Base-by-base conservation (phyloP, 2,329 filamentous ascomycete genomes). In the Pyricularia pennisetigena region DNA sequence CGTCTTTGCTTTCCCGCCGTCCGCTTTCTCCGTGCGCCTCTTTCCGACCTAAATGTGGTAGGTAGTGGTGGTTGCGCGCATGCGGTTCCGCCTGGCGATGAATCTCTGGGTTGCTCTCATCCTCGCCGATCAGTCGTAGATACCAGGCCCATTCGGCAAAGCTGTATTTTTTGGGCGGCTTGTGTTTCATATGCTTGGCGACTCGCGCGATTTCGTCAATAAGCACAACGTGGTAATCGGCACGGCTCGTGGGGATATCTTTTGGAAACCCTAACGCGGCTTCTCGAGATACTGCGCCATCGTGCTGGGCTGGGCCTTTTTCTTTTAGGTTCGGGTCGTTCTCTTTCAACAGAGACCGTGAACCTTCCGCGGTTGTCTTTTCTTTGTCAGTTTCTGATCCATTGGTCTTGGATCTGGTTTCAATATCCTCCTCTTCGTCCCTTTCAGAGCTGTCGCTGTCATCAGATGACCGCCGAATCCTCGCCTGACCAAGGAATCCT, bases 91-190 rank as follows among this genome's bases (percentile, higher is more conserved):
- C 77, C 69, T 78, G 80, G n/a, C 81, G 75, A 73, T 89, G 86
- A 23, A 78, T 83, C 6, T 79, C 76, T 2, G 83, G 78, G 71
- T 80, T 80, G 68, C 77, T 78, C 73, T 89, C 86, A 74, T 88
- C 85, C 73, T 88, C 86, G 64, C 86, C 86, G n/a, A 97, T 91
- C 35, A 97, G 82, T 26, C 86, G 85, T 8, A 94, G 88, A 72
- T 92, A 95, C 80, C 92, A 91, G 0, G 90, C 90, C 94, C 93
- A 97, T 75, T 97, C 90, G 72, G 93, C 88, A 71, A 93, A 97
- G 0, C 81, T 83, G 75, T 97, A 97, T 68, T 83, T 84, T 68
- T 88, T 88, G 0, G 84, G 82, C 2, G 85, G 83, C 4, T 82
- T 77, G 63, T 81, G 77, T 23, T 85, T 84, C 41, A 91, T 79